A percentile compares a stretch with the other conserved stretches of the same genome.
Evolutionary conservation across 169 alveolate genomes (phyloP).

Genomic region (Eimeria maxima): DNA sequence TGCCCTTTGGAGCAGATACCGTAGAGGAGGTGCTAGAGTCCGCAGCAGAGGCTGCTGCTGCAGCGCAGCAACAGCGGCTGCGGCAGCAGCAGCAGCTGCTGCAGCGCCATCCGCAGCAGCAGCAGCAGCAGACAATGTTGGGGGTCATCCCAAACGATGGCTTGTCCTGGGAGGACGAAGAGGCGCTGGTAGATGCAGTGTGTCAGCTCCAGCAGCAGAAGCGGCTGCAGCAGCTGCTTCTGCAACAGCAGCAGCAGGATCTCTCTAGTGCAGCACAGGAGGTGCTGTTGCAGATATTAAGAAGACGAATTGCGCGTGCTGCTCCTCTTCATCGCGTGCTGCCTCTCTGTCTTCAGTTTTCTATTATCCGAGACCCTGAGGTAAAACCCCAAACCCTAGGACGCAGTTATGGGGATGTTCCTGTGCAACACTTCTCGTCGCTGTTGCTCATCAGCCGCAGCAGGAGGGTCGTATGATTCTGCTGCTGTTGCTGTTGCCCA

Average conservation of each 20-base stretch:
- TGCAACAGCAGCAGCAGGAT: too few species aligned
- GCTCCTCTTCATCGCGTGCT: background rate
- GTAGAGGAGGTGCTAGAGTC: background rate
- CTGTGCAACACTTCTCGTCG: background rate
- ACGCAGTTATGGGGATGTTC: background rate
- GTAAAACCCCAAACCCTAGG: background rate
- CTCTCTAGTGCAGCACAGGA: background rate
- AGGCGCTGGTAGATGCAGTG: conserved; percentile 86
- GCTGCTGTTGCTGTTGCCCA: too few species aligned
- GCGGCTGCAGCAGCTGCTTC: conserved; percentile 20
- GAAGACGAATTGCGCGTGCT: background rate
- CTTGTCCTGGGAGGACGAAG: conserved; percentile 74
- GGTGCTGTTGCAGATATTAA: background rate
- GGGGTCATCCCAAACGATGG: background rate
- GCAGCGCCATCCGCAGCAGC: too few species aligned
- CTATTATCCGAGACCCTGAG: background rate
- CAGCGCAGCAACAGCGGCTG: too few species aligned
- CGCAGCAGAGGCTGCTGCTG: background rate
- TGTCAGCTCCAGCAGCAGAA: conserved; percentile 83
- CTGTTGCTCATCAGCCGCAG: background rate
- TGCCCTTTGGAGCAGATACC: too few species aligned
- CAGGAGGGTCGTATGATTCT: too few species aligned
- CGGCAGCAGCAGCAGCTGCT: too few species aligned
- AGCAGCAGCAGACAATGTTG: too few species aligned
- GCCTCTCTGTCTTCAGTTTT: background rate